Percentiles rank a stretch among this genome's conserved stretches.
Conservation (phyloP, 2,329 filamentous ascomycete species). For the Aspergillus fischeri region DNA sequence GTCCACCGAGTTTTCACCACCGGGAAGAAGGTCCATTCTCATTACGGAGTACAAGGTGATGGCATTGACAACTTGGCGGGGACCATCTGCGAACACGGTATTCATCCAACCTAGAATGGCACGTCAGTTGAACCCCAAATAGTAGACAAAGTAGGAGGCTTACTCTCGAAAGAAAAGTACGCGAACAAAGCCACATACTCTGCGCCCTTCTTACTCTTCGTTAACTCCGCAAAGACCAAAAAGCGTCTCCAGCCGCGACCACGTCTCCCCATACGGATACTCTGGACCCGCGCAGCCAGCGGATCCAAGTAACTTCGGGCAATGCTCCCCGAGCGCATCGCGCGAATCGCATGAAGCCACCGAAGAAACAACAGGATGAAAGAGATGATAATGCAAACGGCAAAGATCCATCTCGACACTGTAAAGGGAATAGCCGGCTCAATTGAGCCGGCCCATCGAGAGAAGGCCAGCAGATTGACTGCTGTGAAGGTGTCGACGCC, state of each 20-base stretch:
- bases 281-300: conserved; percentile 78
- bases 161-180: conserved; percentile 73
- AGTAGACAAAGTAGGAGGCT: conserved; percentile 5
- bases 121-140: conserved; percentile 15
- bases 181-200: conserved; percentile 89
- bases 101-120: conserved; percentile 70
- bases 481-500: conserved; percentile 89
- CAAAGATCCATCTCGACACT: conserved; percentile 92
- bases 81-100: conserved; percentile 84
- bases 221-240: conserved; percentile 85
- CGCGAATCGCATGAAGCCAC: conserved; percentile 71
- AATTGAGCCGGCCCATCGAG: conserved; percentile 82
- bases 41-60: conserved; percentile 85
- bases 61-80: conserved; percentile 85
- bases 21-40: conserved; percentile 66
- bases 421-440: conserved; percentile 71
- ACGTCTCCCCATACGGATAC: conserved; percentile 63
- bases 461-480: conserved; percentile 82
- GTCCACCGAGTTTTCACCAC: conserved; percentile 47
- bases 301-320: conserved; percentile 89
- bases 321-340: conserved; percentile 80
- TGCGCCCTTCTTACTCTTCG: conserved; percentile 83
- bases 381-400: conserved; percentile 84
- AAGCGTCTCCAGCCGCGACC: conserved; percentile 84
- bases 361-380: conserved; percentile 78